Percentiles rank a stretch among this genome's conserved stretches.
phyloP scores from a whole-genome alignment of 306 rosid genomes.

The cucumber (Cucumis sativus) region Cucumber_9930_V3 NC_026660.2:17773501-17774000 shows the following conservation, averaged over 20 bases:
- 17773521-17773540: constrained; percentile 72
- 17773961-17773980: background rate
- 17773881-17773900: constrained; percentile 37
- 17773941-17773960: background rate
- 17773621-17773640: constrained; percentile 60
- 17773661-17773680: constrained; percentile 84
- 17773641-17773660: constrained; percentile 71
- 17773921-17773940: background rate
- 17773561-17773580: constrained; percentile 65
- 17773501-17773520: constrained; percentile 70
- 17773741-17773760: constrained; percentile 79
- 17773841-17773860: constrained; percentile 74
- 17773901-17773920: background rate
- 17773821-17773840: constrained; percentile 81
- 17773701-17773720: constrained; percentile 82
- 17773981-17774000: constrained; percentile 42
- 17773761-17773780: constrained; percentile 58
- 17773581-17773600: constrained; percentile 81
- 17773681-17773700: constrained; percentile 84
- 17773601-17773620: constrained; percentile 78
- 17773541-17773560: constrained; percentile 77
- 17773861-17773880: constrained; percentile 55
- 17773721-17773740: constrained; percentile 85
- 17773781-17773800: constrained; percentile 53
- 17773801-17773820: constrained; percentile 79